Percentiles rank a stretch among this genome's conserved stretches.
Conservation (phyloP, 106 monocot genomes). For the Phalaenopsis aphrodite region DNA sequence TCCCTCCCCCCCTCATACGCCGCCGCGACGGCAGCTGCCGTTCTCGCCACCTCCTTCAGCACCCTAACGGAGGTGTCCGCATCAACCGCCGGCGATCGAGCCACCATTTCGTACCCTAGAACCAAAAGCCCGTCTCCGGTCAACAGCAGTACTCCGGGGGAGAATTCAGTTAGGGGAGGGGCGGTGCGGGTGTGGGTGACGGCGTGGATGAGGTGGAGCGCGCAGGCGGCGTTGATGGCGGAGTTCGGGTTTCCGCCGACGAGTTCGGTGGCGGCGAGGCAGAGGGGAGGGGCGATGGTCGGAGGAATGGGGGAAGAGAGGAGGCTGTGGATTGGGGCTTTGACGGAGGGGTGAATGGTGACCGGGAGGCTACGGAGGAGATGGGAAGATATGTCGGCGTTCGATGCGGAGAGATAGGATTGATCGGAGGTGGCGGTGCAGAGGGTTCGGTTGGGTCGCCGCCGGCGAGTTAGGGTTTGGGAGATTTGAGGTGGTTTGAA, state of each 20-base stretch:
- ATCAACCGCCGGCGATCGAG: neutral
- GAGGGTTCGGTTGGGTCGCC: neutral
- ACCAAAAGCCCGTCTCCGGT: neutral
- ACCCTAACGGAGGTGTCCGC: neutral
- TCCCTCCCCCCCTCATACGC: constrained; percentile 1
- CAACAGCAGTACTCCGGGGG: neutral
- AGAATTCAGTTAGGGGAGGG: constrained; percentile 1
- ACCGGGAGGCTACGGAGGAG: neutral
- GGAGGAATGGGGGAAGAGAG: neutral
- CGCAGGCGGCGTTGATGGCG: constrained; percentile 16
- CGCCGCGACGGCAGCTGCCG: neutral
- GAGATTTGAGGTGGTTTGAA: neutral
- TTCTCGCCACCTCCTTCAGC: constrained; percentile 1
- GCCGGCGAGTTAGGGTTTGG: neutral
- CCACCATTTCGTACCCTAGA: neutral
- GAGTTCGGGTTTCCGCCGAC: neutral
- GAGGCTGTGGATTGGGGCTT: constrained; percentile 6
- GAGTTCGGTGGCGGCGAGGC: constrained; percentile 13
- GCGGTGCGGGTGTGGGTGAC: neutral
- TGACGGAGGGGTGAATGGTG: neutral
- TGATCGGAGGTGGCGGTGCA: neutral
- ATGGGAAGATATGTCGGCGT: neutral
- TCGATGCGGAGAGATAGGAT: neutral
- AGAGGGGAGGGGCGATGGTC: constrained; percentile 14
- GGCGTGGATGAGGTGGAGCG: constrained; percentile 12